Base-by-base conservation (phyloP, 1,284 basidiomycete species). In the Stygiomarasmius scandens region DNA sequence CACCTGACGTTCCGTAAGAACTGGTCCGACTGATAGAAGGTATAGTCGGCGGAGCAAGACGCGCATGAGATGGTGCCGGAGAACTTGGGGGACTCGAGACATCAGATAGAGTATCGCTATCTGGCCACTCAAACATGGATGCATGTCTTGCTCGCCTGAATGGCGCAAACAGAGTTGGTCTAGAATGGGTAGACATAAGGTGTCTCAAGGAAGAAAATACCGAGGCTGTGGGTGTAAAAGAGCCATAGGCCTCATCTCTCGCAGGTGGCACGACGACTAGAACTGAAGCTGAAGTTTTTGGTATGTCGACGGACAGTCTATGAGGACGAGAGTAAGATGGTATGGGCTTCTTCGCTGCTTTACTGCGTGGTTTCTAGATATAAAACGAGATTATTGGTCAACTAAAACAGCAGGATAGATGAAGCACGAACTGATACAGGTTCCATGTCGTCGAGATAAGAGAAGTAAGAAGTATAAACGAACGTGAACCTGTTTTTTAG, bases 211-310 rank as follows among this genome's bases (percentile, higher is more conserved):
- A 56, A 51, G 71, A 60, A 29, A 67, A 63, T n/a, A 74, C 77
- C 27, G 77, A 72, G 14, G 67, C 67, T 3, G 72, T 73, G 41
- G 75, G 76, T 1, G 77, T 75, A 61, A 85, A 85, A 10, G 83
- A 80, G 32, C 83, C 83, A 58, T 72, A 73, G 25, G 72, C 79
- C 48, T 71, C 67, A 22, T 73, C 63, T 20, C 60, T 63, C n/a
- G 74, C 70, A 36, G 70, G 65, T 16, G 62, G 62, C 27, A 69
- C 61, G 45, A 67, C 62, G 50, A 70, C 62, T 55, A 69, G 52
- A 20, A 54, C 20, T 22, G 74, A 51, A 38, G 69, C 62, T 55
- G 64, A 56, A 11, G 68, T 59, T 61, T 69, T 78, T 49, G 61
- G 62, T 2, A 71, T 52, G 25, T 71, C 70, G 52, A 74, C 66